These are phyloP conservation scores for Apiotrichum porosum DNA, from an alignment of 1,284 basidiomycete genomes.

Conservation along the genomic window DNA sequence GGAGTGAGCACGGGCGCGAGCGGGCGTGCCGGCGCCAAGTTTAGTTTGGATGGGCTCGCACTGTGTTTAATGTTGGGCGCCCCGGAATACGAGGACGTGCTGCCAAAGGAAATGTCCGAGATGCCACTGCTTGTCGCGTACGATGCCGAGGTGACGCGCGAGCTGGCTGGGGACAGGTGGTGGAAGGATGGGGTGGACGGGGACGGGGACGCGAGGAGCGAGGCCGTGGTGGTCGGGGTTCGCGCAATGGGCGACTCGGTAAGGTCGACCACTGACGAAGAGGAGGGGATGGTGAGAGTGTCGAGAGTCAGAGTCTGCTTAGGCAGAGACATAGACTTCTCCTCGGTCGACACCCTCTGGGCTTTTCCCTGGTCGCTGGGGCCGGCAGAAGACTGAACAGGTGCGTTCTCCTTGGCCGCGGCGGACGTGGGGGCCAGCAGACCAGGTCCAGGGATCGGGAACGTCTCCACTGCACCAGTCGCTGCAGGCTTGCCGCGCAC, in stretches of 20 bases:
- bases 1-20: conserved; percentile 19
- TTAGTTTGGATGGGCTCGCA: background rate
- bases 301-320: background rate
- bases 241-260: background rate
- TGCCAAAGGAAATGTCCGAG: no score
- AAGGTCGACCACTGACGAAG: no score
- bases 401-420: no score
- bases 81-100: background rate
- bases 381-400: background rate
- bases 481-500: background rate
- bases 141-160: background rate
- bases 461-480: conserved; percentile 2
- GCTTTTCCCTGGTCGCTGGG: background rate
- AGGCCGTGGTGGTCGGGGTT: conserved; percentile 1
- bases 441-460: conserved; percentile 11
- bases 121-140: no score
- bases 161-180: conserved; percentile 9
- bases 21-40: conserved; percentile 1
- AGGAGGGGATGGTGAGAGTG: background rate
- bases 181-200: no score
- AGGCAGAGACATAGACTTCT: background rate
- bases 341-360: background rate
- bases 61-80: no score
- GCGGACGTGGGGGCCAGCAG: background rate
- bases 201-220: background rate